These are phyloP conservation scores for Gnaphalium uliginosum DNA, from an alignment of 129 eudicot genomes.

Conservation along the genomic window DNA sequence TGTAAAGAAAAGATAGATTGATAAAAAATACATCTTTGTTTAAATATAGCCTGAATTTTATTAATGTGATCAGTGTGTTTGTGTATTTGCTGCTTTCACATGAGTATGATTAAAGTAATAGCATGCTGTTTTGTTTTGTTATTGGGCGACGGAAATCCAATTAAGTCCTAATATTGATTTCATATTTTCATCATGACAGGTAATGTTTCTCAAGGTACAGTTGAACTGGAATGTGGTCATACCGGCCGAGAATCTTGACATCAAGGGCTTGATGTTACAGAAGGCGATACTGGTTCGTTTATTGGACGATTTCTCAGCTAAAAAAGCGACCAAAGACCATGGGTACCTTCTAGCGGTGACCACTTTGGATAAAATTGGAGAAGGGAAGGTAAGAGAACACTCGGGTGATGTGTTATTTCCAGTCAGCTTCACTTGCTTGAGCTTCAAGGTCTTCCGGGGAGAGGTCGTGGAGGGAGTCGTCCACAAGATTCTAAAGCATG, in stretches of 20 bases:
- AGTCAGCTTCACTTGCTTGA: slow-evolving; percentile 59
- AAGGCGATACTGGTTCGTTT: slow-evolving; percentile 61
- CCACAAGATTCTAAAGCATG: slow-evolving; percentile 61
- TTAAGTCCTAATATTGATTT: background rate
- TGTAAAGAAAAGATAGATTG: background rate
- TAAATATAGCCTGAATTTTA: background rate
- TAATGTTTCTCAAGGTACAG: slow-evolving; percentile 66
- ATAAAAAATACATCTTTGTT: background rate
- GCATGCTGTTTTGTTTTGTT: background rate
- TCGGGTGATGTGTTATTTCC: slow-evolving; percentile 72
- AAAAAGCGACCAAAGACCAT: slow-evolving; percentile 61
- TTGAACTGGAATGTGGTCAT: slow-evolving; percentile 77
- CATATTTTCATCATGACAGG: slow-evolving; percentile 22
- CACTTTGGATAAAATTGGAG: slow-evolving; percentile 65
- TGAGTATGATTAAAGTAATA: slow-evolving; percentile 1
- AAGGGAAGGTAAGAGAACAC: slow-evolving; percentile 63
- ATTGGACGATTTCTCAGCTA: slow-evolving; percentile 65
- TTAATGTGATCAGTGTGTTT: background rate
- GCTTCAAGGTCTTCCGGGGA: slow-evolving; percentile 62
- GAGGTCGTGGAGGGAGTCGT: slow-evolving; percentile 61
- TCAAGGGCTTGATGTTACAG: slow-evolving; percentile 66
- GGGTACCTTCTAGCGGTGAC: slow-evolving; percentile 68
- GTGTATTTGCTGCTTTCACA: background rate
- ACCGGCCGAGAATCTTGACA: slow-evolving; percentile 62
- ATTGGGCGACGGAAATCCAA: background rate